phyloP scores from a whole-genome alignment of 1,284 basidiomycete genomes.

The Cutaneotrichosporon mucoides region DNA sequence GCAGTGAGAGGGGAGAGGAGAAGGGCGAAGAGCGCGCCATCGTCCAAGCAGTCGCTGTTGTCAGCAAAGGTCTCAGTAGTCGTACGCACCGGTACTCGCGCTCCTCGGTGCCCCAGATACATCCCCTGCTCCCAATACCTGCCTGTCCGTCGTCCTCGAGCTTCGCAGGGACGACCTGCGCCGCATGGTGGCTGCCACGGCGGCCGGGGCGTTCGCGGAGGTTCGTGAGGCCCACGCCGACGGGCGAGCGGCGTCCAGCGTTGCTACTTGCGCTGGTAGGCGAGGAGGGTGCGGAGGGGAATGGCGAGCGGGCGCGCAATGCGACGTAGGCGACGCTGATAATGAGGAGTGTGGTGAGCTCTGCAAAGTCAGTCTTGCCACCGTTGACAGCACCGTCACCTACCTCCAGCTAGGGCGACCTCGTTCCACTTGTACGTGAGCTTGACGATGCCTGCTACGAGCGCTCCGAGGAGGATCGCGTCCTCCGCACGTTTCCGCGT shows the following conservation, averaged over 20 bases:
- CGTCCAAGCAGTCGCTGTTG: conserved; percentile 68
- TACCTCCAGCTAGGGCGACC: conserved; percentile 39
- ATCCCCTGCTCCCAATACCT: conserved; percentile 29
- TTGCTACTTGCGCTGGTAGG: not conserved
- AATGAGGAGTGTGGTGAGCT: conserved; percentile 11
- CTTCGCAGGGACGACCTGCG: not conserved
- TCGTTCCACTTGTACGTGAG: conserved; percentile 38
- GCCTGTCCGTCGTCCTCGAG: conserved; percentile 23
- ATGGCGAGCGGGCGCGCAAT: conserved; percentile 26
- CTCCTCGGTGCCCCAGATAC: conserved; percentile 49
- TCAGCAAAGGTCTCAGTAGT: too few species aligned
- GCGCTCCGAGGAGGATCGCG: conserved; percentile 32
- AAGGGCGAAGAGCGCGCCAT: conserved; percentile 75
- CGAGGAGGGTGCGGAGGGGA: too few species aligned
- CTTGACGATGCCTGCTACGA: conserved; percentile 30
- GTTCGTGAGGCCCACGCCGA: not conserved
- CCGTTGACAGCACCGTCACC: too few species aligned
- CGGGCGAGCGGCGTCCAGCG: not conserved
- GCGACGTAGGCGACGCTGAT: conserved; percentile 10
- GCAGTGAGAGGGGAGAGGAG: conserved; percentile 73
- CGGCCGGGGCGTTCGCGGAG: not conserved
- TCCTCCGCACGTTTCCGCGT: conserved; percentile 40
- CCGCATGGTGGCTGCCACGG: conserved; percentile 5
- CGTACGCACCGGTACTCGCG: conserved; percentile 34
- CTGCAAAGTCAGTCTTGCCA: too few species aligned